Evolutionary conservation across 331 rosid genomes (phyloP).

Genomic region (Malus hybrid): DNA sequence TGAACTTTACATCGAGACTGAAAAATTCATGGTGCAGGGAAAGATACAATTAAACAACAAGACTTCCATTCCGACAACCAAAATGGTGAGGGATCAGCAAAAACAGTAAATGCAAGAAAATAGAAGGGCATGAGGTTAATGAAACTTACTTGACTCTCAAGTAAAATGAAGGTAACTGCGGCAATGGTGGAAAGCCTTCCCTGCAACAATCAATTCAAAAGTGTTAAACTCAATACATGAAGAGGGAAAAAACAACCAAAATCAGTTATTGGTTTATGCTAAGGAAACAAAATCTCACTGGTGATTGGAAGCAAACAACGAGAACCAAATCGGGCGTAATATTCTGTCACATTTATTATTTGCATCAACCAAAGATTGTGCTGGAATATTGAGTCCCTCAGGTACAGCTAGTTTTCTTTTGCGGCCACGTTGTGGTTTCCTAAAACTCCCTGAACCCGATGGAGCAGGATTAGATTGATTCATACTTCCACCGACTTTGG

Average conservation of each 20-base stretch:
- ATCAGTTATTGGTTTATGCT: neutral
- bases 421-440: slow-evolving; percentile 4
- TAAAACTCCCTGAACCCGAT: slow-evolving; percentile 8
- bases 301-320: slow-evolving; percentile 46
- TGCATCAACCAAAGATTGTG: slow-evolving; percentile 6
- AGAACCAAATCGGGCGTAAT: slow-evolving; percentile 42
- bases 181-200: slow-evolving; percentile 35
- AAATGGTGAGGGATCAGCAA: neutral
- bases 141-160: slow-evolving; percentile 52
- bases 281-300: slow-evolving; percentile 30
- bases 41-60: too few relatives aligned
- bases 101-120: neutral
- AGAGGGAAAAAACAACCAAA: neutral
- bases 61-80: too few relatives aligned
- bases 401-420: slow-evolving; percentile 13
- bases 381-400: slow-evolving; percentile 26
- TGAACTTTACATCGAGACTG: neutral
- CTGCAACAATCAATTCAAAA: slow-evolving; percentile 27
- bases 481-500: slow-evolving; percentile 1
- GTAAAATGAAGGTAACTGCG: slow-evolving; percentile 44
- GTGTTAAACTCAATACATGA: slow-evolving; percentile 6
- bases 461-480: slow-evolving; percentile 14
- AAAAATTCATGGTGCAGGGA: neutral
- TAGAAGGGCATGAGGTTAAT: neutral
- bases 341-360: slow-evolving; percentile 5